A percentile compares a stretch with the other conserved stretches of the same genome.
These are phyloP conservation scores for Odontarrhena argentea DNA, from an alignment of 345 rosid genomes.

Conservation along the genomic window DNA sequence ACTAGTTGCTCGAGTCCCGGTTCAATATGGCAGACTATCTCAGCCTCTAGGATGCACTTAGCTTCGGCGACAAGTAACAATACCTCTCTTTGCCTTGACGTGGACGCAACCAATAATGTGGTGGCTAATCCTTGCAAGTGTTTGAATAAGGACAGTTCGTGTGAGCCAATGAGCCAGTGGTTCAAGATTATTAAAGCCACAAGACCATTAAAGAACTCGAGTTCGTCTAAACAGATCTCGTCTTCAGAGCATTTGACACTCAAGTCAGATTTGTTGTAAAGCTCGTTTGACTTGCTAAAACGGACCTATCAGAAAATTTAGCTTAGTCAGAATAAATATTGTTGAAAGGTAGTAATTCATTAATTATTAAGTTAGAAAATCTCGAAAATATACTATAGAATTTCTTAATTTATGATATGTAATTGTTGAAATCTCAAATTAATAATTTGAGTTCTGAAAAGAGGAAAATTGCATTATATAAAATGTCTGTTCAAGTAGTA, in stretches of 20 bases:
- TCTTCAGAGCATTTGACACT: conserved; percentile 2
- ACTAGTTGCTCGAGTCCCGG: conserved; percentile 46
- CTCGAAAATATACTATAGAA: not conserved
- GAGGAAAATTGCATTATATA: too few species aligned
- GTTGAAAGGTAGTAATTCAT: not conserved
- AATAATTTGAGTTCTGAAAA: not conserved
- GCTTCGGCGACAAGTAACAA: conserved; percentile 51
- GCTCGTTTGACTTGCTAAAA: not conserved
- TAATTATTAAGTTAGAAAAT: not conserved
- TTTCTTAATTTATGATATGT: too few species aligned
- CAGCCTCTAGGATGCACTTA: conserved; percentile 86
- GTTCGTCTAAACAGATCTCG: conserved; percentile 15
- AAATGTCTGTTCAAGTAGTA: too few species aligned
- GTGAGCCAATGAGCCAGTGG: conserved; percentile 80
- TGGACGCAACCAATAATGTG: conserved; percentile 51
- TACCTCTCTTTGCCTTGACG: conserved; percentile 69
- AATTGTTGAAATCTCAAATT: not conserved
- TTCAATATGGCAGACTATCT: conserved; percentile 66
- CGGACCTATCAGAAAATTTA: not conserved
- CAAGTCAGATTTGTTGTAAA: conserved; percentile 30
- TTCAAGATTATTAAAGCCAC: conserved; percentile 70
- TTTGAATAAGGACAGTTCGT: conserved; percentile 48
- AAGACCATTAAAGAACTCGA: conserved; percentile 40
- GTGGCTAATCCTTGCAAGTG: conserved; percentile 59
- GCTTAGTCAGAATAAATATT: conserved; percentile 6